Conservation (phyloP, 139 green algal species). For the Penium margaritaceum region DNA sequence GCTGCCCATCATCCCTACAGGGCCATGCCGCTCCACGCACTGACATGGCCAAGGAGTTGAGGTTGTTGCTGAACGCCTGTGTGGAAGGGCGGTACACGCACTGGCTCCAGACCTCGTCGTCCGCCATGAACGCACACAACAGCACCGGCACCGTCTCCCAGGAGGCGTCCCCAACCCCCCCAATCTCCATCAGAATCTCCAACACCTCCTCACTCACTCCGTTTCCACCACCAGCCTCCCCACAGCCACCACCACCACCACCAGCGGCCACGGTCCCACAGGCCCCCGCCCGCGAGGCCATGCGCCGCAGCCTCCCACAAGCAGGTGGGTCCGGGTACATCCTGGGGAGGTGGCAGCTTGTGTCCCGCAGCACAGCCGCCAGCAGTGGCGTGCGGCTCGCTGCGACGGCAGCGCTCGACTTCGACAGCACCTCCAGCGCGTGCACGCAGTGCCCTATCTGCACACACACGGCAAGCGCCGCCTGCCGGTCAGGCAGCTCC, state of each 20-base stretch:
- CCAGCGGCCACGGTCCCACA: not conserved
- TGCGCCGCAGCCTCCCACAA: too few species aligned
- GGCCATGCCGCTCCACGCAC: too few species aligned
- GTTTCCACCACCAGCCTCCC: not conserved
- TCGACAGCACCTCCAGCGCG: slow-evolving; percentile 13
- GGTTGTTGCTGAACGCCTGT: slow-evolving; percentile 32
- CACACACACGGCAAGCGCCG: slow-evolving; percentile 8
- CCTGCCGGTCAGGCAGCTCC: not conserved
- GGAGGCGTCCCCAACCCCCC: slow-evolving; percentile 17
- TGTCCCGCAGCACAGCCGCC: not conserved
- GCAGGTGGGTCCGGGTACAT: too few species aligned
- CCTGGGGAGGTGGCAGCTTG: not conserved
- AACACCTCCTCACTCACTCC: slow-evolving; percentile 5
- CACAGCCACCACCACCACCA: not conserved
- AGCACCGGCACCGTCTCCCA: slow-evolving; percentile 27
- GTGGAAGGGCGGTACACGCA: not conserved
- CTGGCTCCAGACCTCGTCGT: not conserved
- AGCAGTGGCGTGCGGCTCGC: slow-evolving; percentile 1
- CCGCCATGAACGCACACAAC: slow-evolving; percentile 26
- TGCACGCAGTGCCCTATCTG: slow-evolving; percentile 31
- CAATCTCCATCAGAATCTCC: slow-evolving; percentile 28
- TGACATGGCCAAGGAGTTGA: slow-evolving; percentile 18
- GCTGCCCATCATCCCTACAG: too few species aligned
- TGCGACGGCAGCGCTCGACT: slow-evolving; percentile 9
- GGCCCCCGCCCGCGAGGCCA: too few species aligned